Base-by-base conservation (phyloP, 257 asterid species). In the Verbascum thapsus region DNA sequence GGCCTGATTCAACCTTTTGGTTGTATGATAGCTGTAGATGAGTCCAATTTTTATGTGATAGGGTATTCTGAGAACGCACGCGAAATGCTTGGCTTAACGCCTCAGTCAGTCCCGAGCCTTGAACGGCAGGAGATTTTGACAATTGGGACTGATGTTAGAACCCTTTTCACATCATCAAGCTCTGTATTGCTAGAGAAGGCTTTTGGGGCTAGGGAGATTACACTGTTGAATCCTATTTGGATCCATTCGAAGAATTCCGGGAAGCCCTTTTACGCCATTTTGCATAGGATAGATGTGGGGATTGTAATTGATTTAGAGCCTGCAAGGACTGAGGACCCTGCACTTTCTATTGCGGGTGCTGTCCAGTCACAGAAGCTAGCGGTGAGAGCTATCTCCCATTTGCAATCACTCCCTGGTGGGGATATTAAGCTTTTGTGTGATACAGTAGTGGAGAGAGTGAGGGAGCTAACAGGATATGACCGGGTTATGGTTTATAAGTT, bases 361-460 rank as follows among this genome's bases (percentile, higher is more conserved):
- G 88, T 80, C 44, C 86, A 80, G 65, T 80, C 90, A 1, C 85
- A 83, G 78, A 80, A 83, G 65, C 78, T 80, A 0, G 85, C 90
- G 0, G 90, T 81, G 9, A 67, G 80, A 61, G 87, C 87, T 22
- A 83, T 83, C 42, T 76, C 90, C 8, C 72, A 58, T 37, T 51
- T 83, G 70, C 90, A 83, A 61, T 83, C 90, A 5, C 76, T 83
- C 1, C 85, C 85, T 5, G 78, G 89, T 35, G 89, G 90, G 10
- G 83, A 79, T 58, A 69, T 83, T 15, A 66, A 72, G 68, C 67
- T 73, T 48, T 43, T 83, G 40, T 83, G 90, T 53, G 85, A 78
- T 60, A 78, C 87, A 0, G 82, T 83, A 11, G 87, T 80, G 1
- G 76, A 83, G 74, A 51, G 82, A 26, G 87, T 83, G 37, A 70